Base-by-base conservation (phyloP, 129 eudicot genomes). In the Cynara cardunculus region DNA sequence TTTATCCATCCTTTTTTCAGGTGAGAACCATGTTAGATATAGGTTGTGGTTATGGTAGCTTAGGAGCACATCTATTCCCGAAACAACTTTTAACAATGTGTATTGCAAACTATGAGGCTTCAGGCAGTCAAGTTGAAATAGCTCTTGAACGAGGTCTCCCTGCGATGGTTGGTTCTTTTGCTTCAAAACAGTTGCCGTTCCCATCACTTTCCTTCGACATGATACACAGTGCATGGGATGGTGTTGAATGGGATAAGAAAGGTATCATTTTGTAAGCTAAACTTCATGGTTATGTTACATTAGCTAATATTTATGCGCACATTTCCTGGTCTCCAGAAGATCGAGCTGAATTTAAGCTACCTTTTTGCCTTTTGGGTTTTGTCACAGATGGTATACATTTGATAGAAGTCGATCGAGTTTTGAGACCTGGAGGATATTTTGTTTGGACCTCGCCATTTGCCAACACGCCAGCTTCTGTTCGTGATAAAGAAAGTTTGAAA, bases 71-170 rank as follows among this genome's bases (percentile, higher is more conserved):
- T 87, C 88, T 95, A 44, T 92, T 91, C 73, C 90, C 93, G 1
- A 86, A 85, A 76, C 85, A 90, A 69, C 72, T 95, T 56, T 68
- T 92, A 78, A 95, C 99, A 18, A 90, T 95, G 91, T 95, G 99
- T 81, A 49, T 92, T 85, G 99, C 99, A 67, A 89, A 91, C 77
- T 95, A 90, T 69, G 99, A 95, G 89, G 89, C 90, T 87, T 95
- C 99, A 11, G 97, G 96, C 49, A 95, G 99, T 92, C 99, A 95
- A 88, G 97, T 92, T 56, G 93, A 95, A 84, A 89, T 95, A 77
- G 89, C 99, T 26, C 93, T 90, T 25, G 99, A 95, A 84, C 89
- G 99, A 81, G 99, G 99, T 73, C 95, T 95, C 64, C 99, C 99
- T 13, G 99, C 97, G 46, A 95, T 95, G 89, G 87, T 95, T 67